phyloP scores from a whole-genome alignment of 108 stramenopile species.

The Nannochloropsis gaditana region DNA sequence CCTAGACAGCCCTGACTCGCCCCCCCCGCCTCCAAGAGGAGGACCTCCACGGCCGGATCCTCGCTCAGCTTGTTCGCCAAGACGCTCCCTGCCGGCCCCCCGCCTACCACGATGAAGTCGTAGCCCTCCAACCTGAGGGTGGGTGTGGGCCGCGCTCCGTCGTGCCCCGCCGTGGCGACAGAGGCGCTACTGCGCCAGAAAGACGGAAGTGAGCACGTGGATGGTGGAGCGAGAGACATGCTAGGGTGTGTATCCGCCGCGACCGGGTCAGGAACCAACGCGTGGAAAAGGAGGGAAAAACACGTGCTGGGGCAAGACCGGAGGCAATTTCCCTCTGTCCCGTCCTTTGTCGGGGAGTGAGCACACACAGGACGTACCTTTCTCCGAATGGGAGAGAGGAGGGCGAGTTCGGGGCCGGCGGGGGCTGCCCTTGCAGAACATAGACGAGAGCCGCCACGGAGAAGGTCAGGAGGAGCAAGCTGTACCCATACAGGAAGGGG shows the following conservation, averaged over 20 bases:
- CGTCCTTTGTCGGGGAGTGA: not conserved
- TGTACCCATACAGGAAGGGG: not conserved
- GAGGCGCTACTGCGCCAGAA: not conserved
- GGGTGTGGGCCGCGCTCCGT: constrained; percentile 1
- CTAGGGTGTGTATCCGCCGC: not conserved
- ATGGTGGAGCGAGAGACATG: not conserved
- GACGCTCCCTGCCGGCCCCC: constrained; percentile 64
- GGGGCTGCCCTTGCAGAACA: not conserved
- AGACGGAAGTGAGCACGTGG: not conserved
- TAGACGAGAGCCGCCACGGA: not conserved
- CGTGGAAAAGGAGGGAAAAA: too few species aligned
- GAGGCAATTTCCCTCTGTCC: too few species aligned
- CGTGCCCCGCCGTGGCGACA: not conserved
- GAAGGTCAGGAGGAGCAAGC: not conserved
- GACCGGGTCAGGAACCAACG: too few species aligned
- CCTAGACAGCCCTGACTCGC: constrained; percentile 39
- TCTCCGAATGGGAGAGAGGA: not conserved
- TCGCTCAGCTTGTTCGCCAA: constrained; percentile 59
- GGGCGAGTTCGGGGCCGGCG: not conserved
- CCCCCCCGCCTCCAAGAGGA: constrained; percentile 56
- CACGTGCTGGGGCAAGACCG: too few species aligned
- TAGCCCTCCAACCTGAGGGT: constrained; percentile 29
- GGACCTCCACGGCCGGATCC: constrained; percentile 37
- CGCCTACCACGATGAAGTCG: constrained; percentile 74
- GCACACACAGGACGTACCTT: not conserved